Base-by-base conservation (phyloP, 2,329 filamentous ascomycete genomes). In the Helotiales sp. region DNA sequence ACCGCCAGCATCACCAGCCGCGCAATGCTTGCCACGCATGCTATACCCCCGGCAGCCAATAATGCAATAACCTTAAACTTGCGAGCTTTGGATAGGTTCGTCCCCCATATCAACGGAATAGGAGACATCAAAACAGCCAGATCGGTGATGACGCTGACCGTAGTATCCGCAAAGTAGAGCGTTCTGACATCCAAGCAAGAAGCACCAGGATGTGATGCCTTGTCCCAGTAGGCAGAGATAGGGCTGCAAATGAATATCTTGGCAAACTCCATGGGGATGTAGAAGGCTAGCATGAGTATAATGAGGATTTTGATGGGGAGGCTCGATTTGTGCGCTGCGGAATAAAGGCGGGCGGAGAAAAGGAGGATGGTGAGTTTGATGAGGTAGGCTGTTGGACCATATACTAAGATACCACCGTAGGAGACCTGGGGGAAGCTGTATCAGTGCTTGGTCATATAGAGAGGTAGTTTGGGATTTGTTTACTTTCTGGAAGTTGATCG, bases 141-240 rank as follows among this genome's bases (percentile, higher is more conserved):
- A 61, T 81, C 79, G 4, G 75, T 79, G 17, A 78, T 37, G 55
- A 81, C 78, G 61, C 78, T 80, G 10, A 80, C 78, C 0, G 81
- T 75, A 1, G 77, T 78, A 67, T 82, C 82, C 6, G 78, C 80
- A 28, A 83, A 77, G 49, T 82, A 82, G 1, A 68, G 24, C 13
- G 17, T 34, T 4, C 57, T 26, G 28, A 60, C 30, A 13, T 65
- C 52, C 6, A 67, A 37, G 40, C 68, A 70, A 2, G 34, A 49
- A 7, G 45, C 28, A 24, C 49, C 2, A 3, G 50, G 50, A 15
- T 54, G n/a, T 17, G 57, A 17, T 2, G n/a, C n/a, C 4, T 10
- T 13, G 28, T 63, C 45, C 68, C 68, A 70, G 54, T 67, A 70
- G 1, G 22, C 45, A 1, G 49, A 26, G 7, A 70, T 59, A 2